These are phyloP conservation scores for Pleurotus tuber-regium DNA, from an alignment of 768 basidiomycete genomes.

Conservation along the genomic window DNA sequence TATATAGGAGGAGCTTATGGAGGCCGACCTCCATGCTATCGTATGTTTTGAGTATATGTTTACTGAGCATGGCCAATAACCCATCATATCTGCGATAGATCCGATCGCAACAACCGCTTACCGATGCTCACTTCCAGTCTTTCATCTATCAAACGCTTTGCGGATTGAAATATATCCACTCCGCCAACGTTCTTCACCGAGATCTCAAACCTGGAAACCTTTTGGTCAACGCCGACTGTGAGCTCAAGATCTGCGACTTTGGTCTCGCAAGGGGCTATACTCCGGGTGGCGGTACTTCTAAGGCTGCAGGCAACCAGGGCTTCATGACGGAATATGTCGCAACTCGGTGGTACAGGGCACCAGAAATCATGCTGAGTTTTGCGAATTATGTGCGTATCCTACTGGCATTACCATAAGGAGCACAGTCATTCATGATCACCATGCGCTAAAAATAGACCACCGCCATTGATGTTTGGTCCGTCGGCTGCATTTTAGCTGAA, in stretches of 20 bases:
- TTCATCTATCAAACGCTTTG: constrained; percentile 99
- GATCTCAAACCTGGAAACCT: constrained; percentile 95
- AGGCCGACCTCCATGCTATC: constrained; percentile 98
- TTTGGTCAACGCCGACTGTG: constrained; percentile 97
- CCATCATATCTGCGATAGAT: constrained; percentile 45
- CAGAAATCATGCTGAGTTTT: constrained; percentile 98
- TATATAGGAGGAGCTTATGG: constrained; percentile 95
- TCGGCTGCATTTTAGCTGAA: constrained; percentile 94
- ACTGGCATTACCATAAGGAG: not conserved
- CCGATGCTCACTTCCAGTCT: constrained; percentile 90
- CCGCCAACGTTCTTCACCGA: constrained; percentile 95
- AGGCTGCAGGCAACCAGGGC: constrained; percentile 77
- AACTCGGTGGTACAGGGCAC: constrained; percentile 98
- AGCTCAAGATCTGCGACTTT: constrained; percentile 98
- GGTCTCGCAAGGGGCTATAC: constrained; percentile 94
- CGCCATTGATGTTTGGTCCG: constrained; percentile 94
- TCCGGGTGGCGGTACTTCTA: constrained; percentile 73
- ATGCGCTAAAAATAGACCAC: constrained; percentile 54
- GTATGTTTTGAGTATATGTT: constrained; percentile 39
- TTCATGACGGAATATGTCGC: constrained; percentile 99
- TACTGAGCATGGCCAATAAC: not conserved
- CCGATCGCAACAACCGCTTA: constrained; percentile 83
- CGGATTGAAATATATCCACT: constrained; percentile 97
- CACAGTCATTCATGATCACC: constrained; percentile 15
- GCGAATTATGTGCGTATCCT: constrained; percentile 77